Base-by-base conservation (phyloP, 106 monocot species). In the Cymbidium sinense region DNA sequence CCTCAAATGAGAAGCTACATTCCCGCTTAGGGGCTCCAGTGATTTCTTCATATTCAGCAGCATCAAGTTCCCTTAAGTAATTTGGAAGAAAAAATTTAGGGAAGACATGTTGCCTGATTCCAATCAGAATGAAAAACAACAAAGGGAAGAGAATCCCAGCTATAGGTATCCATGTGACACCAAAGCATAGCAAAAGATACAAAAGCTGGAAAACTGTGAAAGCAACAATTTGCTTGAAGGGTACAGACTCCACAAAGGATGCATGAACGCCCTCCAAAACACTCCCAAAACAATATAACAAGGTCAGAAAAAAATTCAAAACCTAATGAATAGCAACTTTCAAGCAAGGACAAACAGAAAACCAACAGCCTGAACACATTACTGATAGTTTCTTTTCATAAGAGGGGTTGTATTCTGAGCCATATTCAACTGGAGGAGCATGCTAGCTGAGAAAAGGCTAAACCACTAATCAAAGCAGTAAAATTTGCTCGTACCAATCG, bases 1-100 rank as follows among this genome's bases (percentile, higher is more conserved):
- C 87, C 87, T 20, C 39, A 34, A 86, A 83, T 67, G 85, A 79
- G 80, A 91, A 34, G 78, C 43, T 83, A 13, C 8, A 80, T 13
- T 69, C 78, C 0, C 79, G 70, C 9, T 70, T 82, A 77, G 83
- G 86, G 21, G 80, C 76, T 64, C 91, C 91, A n/a, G 75, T 65
- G 74, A 91, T 86, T 80, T 91, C 91, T 62, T 88, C 88, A 75
- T 91, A 91, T 21, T 91, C 91, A 41, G 91, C 91, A 7, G 88
- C 91, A 78, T 91, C 91, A 25, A 91, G 70, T 65, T 91, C 88
- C 52, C 65, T 33, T 25, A 91, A 41, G 39, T 91, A 27, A 4
- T 64, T 12, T 11, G 86, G 83, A 18, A 80, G 82, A 34, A 91
- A 82, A 50, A 86, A 71, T 54, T 84, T 88, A 8, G 91, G 91